These are phyloP conservation scores for Plantago major DNA, from an alignment of 257 asterid species.

Conservation along the genomic window DNA sequence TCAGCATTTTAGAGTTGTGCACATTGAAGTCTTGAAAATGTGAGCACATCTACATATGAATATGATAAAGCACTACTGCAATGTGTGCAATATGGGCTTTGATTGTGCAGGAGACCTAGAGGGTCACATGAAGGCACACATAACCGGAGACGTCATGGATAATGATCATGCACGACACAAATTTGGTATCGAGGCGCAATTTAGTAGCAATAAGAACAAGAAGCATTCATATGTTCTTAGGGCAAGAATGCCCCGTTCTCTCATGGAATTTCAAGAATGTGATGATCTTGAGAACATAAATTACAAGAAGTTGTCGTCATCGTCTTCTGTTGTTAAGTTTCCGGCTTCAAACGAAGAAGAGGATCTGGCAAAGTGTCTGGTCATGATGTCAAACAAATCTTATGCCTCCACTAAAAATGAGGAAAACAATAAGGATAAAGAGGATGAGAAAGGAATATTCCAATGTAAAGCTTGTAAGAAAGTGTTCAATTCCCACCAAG, in stretches of 20 bases:
- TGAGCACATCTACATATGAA: conserved; percentile 18
- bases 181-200: conserved; percentile 19
- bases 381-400: conserved; percentile 54
- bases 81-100: conserved; percentile 39
- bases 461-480: conserved; percentile 84
- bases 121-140: conserved; percentile 65
- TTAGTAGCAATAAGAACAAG: conserved; percentile 17
- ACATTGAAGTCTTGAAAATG: conserved; percentile 22
- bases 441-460: conserved; percentile 44
- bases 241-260: conserved; percentile 32
- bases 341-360: conserved; percentile 51
- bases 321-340: conserved; percentile 11
- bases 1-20: neutral
- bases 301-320: conserved; percentile 9
- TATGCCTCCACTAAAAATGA: conserved; percentile 16
- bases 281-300: conserved; percentile 19
- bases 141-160: conserved; percentile 24
- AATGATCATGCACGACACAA: conserved; percentile 18
- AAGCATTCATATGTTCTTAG: conserved; percentile 56
- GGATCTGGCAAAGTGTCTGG: conserved; percentile 73
- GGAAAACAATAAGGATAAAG: conserved; percentile 30
- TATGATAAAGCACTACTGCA: conserved; percentile 34
- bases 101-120: conserved; percentile 52
- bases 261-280: conserved; percentile 13
- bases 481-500: conserved; percentile 77